Evolutionary conservation across 1,139 yeast species (phyloP), one percentile per base, ranked within the genome.

Genomic region (Petasospora rhodanensis): DNA sequence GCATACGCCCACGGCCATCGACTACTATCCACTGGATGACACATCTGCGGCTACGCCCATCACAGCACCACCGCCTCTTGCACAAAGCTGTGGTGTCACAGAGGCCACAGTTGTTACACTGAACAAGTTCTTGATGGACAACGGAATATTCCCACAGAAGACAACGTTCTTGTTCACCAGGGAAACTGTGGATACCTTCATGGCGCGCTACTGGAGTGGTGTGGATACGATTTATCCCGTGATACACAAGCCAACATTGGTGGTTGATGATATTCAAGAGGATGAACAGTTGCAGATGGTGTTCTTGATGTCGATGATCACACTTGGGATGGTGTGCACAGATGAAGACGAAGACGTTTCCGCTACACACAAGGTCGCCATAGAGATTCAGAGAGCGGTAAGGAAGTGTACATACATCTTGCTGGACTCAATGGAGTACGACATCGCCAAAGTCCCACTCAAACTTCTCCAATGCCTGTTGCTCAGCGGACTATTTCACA

Each of bases 151-250:
- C 19, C 19, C 19, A 18, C 7, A 18, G 7, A 9, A 18, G 19
- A n/a, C 14, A 7, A 7, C 7, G 17, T 8, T n/a, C 7, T 5
- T 12, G 18, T 27, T 28, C 14, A 12, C 36, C 10, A 21, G 32
- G 7, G 18, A 21, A 8, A 28, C 29, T 10, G 16, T 44, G 8
- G 34, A 40, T 14, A 9, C 15, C 10, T 47, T 34, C 31, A 28
- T 47, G 14, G 39, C 39, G 9, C 42, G 41, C 7, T 59, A 45
- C 37, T 59, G 62, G 62, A 27, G 29, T n/a, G 40, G 48, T 28
- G 58, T 58, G 33, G 47, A 46, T 24, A 37, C 50, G 10, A 46
- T 48, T 14, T 59, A 46, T 35, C 64, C 64, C 3, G 42, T 59
- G 8, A 46, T 59, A 14, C 64, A 59, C 35, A 46, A 45, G 18